Evolutionary conservation across 345 rosid species (phyloP), one percentile per base, ranked within the genome.

Genomic region (Syzygium jambos): DNA sequence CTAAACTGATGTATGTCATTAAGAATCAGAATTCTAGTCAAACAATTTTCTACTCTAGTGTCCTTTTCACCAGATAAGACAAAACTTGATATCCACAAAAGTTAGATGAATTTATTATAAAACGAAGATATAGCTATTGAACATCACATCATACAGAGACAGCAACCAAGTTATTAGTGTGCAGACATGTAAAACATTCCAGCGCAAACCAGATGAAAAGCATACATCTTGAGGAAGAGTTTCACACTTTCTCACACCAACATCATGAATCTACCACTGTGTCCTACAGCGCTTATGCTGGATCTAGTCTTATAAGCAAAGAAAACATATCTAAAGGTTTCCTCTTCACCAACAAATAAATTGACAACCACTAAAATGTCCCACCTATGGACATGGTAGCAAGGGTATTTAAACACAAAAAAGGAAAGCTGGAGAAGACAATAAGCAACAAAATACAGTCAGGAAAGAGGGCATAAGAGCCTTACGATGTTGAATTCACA

Each of bases 401-500:
- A 73, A 73, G 14, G 12, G 46, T 73, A 38, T 10, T 38, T 34
- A 73, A 73, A 73, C 49, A 73, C 82, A 5, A 85, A 85, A 84
- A 19, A 54, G 43, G 51, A 85, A 57, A 56, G 78, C 77, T 13
- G 38, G 80, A 80, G 51, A n/a, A 30, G 34, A 61, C 23, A 21
- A 82, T 51, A 22, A 87, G 29, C 55, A 59, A 34, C 22, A 52
- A 73, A 52, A 85, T 38, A 88, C 27, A 85, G 57, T 73, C 78
- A 88, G 51, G 57, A 88, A 88, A 85, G 25, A 84, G 49, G 52
- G 83, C 21, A 55, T 55, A 65, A 11, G 51, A 57, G 56, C 84
- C 98, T 93, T 93, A 98, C 99, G 96, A 87, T 88, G 99, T 95
- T 46, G 99, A 98, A 93, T 98, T 96, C 84, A 96, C 99, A 86